A percentile compares a stretch with the other conserved stretches of the same genome.
phyloP scores from a whole-genome alignment of 2,329 filamentous ascomycete genomes.

The Colletotrichum theobromicola region DNA sequence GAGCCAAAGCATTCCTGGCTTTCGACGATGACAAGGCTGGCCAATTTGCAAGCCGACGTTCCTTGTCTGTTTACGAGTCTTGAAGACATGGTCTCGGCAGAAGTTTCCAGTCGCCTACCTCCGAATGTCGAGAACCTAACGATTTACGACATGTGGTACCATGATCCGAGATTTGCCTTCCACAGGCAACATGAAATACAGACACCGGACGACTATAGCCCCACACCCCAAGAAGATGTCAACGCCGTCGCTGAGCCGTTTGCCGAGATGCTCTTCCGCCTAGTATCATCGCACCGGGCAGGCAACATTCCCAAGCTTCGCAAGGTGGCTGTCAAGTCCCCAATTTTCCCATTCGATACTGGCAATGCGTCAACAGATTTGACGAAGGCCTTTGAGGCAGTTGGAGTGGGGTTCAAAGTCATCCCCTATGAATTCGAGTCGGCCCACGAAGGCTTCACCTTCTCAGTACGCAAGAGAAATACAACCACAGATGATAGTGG shows the following conservation, averaged over 20 bases:
- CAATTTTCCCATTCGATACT: background rate
- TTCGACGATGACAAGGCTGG: background rate
- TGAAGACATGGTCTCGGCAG: background rate
- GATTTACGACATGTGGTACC: background rate
- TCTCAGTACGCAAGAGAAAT: background rate
- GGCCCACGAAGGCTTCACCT: background rate
- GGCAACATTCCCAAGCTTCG: background rate
- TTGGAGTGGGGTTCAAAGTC: background rate
- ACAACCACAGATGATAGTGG: background rate
- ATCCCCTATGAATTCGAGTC: background rate
- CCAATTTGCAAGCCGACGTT: background rate
- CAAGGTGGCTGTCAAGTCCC: background rate
- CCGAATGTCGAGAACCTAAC: background rate
- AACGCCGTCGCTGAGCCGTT: background rate
- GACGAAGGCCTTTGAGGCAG: background rate
- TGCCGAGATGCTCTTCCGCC: background rate
- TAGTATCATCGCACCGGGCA: background rate
- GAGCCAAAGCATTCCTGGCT: background rate
- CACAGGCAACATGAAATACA: background rate
- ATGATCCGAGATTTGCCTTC: background rate
- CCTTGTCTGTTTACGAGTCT: background rate
- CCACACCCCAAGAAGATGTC: no score
- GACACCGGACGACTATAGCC: background rate
- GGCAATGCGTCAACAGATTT: background rate
- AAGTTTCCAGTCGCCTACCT: background rate